Percentiles rank a stretch among this genome's conserved stretches.
Conservation (phyloP, 2,329 filamentous ascomycete genomes). For the Sarocladium brachiariae region DNA sequence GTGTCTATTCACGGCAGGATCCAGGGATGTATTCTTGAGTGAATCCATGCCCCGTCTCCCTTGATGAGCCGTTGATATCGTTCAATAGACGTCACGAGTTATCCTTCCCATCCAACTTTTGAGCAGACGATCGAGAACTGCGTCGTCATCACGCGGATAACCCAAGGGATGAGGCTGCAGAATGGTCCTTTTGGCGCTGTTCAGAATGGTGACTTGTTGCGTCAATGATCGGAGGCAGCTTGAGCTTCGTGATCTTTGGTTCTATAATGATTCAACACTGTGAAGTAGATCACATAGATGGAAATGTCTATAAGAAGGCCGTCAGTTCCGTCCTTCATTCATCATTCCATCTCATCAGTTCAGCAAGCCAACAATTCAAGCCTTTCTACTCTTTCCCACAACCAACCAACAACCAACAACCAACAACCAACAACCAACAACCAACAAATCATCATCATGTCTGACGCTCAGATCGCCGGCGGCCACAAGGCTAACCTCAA, state of each 20-base stretch:
- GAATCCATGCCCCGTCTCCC: background rate
- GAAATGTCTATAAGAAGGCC: slow-evolving; percentile 10
- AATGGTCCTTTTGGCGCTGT: background rate
- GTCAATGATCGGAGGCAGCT: background rate
- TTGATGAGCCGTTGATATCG: background rate
- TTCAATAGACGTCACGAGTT: slow-evolving; percentile 3
- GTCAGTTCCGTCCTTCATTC: background rate
- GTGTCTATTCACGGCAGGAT: background rate
- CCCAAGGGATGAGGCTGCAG: background rate
- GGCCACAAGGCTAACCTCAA: slow-evolving; percentile 54
- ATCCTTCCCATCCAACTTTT: background rate
- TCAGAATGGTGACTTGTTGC: background rate
- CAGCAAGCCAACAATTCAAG: background rate
- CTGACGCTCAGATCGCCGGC: slow-evolving; percentile 44
- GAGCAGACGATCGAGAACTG: background rate
- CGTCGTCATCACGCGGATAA: background rate
- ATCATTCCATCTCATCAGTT: slow-evolving; percentile 3
- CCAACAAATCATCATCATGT: slow-evolving; percentile 29
- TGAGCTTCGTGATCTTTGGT: too few relatives aligned
- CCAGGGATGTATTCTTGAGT: background rate
- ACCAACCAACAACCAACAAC: slow-evolving; percentile 4
- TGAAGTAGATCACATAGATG: too few relatives aligned
- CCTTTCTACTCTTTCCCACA: slow-evolving; percentile 2
- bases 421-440: slow-evolving; percentile 25
- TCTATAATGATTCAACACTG: too few relatives aligned